Percentiles rank a stretch among this genome's conserved stretches.
These are phyloP conservation scores for Pichia paraexigua DNA, from an alignment of 805 yeast species.

Conservation along the genomic window DNA sequence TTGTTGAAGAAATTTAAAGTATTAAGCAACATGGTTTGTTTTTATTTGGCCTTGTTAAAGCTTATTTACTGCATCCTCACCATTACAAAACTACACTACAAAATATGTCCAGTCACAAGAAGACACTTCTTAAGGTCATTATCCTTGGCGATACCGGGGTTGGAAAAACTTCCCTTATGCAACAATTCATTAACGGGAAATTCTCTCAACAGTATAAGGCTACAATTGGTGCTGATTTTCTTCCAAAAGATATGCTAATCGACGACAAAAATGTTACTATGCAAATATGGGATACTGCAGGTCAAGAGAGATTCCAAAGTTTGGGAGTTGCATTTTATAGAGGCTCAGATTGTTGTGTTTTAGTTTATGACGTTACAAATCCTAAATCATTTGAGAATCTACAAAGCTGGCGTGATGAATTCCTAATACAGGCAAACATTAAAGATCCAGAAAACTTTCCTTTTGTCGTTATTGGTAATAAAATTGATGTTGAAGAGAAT, in stretches of 20 bases:
- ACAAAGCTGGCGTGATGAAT: slow-evolving; percentile 92
- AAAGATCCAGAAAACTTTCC: slow-evolving; percentile 93
- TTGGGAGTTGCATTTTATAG: slow-evolving; percentile 95
- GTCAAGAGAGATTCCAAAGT: slow-evolving; percentile 95
- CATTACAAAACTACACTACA: neutral
- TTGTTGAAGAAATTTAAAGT: neutral
- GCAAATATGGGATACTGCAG: slow-evolving; percentile 98
- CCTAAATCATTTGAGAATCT: slow-evolving; percentile 86
- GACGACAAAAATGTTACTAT: slow-evolving; percentile 77
- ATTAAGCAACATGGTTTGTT: neutral
- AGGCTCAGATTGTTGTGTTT: slow-evolving; percentile 96
- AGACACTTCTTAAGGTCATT: slow-evolving; percentile 75
- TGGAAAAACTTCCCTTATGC: slow-evolving; percentile 96
- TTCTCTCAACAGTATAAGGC: slow-evolving; percentile 95
- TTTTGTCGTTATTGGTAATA: slow-evolving; percentile 89
- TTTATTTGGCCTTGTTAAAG: neutral
- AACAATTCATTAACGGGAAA: slow-evolving; percentile 91
- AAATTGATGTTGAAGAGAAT: slow-evolving; percentile 88
- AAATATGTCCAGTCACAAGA: slow-evolving; percentile 40
- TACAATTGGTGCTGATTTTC: slow-evolving; percentile 94
- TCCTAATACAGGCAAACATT: slow-evolving; percentile 86
- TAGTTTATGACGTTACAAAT: slow-evolving; percentile 93
- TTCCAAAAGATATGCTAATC: slow-evolving; percentile 80
- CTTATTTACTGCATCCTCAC: neutral
- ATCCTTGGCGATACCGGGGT: slow-evolving; percentile 96